A percentile compares a stretch with the other conserved stretches of the same genome.
Evolutionary conservation across 495 filamentous ascomycete species (phyloP).

Genomic region (Darksidea phi): DNA sequence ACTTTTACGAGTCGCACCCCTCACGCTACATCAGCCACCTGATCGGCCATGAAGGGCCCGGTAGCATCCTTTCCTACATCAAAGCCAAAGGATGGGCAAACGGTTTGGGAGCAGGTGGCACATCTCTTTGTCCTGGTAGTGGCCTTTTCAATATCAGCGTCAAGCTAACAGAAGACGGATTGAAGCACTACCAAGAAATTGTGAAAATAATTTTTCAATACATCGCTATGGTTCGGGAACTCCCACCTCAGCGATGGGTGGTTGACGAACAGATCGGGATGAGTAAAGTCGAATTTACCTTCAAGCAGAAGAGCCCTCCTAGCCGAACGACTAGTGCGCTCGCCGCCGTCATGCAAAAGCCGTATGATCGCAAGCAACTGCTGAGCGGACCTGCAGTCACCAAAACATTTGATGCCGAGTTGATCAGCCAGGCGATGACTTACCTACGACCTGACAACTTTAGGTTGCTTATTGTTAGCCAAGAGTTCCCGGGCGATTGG

Average conservation of each 20-base stretch:
- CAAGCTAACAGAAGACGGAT: slow-evolving; percentile 79
- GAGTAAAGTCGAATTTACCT: slow-evolving; percentile 89
- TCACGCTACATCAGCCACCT: slow-evolving; percentile 89
- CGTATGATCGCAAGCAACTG: slow-evolving; percentile 78
- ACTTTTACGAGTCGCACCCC: slow-evolving; percentile 77
- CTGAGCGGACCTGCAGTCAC: slow-evolving; percentile 72
- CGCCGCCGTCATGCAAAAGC: slow-evolving; percentile 84
- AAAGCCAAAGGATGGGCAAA: slow-evolving; percentile 97
- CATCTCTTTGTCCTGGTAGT: slow-evolving; percentile 74
- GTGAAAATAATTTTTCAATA: slow-evolving; percentile 91
- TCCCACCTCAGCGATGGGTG: slow-evolving; percentile 86
- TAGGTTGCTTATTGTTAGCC: slow-evolving; percentile 74
- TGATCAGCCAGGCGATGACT: slow-evolving; percentile 71
- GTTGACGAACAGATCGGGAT: slow-evolving; percentile 86
- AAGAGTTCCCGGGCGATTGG: slow-evolving; percentile 80
- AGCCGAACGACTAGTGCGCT: slow-evolving; percentile 82
- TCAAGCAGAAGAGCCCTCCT: slow-evolving; percentile 87
- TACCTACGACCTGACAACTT: slow-evolving; percentile 89
- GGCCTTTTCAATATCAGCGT: slow-evolving; percentile 80
- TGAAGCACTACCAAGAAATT: slow-evolving; percentile 83
- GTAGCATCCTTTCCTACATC: slow-evolving; percentile 91
- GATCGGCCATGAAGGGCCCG: slow-evolving; percentile 95
- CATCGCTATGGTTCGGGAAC: slow-evolving; percentile 78
- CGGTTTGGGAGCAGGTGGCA: slow-evolving; percentile 74
- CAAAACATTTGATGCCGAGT: slow-evolving; percentile 71